phyloP scores from a whole-genome alignment of 192 early-diverging fungal genomes.

The Backusella australiensis region DNA sequence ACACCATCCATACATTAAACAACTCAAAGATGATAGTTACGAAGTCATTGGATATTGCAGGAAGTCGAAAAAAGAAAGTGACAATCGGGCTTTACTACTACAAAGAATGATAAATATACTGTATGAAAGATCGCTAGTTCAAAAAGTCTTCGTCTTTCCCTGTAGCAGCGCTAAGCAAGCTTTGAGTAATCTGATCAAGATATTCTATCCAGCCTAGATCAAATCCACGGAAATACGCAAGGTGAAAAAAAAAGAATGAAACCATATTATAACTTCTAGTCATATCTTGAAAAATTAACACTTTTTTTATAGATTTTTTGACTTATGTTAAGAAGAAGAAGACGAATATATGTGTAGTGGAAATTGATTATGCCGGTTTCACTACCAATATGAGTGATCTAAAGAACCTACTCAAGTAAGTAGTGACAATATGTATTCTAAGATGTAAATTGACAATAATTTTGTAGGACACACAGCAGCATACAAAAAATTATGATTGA shows the following conservation, averaged over 20 bases:
- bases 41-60: not conserved
- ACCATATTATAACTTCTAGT: not conserved
- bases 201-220: not conserved
- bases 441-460: not conserved
- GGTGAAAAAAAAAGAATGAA: not conserved
- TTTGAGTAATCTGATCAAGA: not conserved
- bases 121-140: not conserved
- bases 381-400: not conserved
- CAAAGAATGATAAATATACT: slow-evolving; percentile 7
- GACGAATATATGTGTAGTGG: not conserved
- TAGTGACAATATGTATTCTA: not conserved
- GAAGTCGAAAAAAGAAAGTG: not conserved
- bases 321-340: not conserved
- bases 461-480: not conserved
- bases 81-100: not conserved
- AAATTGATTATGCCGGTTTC: not conserved
- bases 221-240: not conserved
- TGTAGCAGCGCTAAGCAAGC: not conserved
- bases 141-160: not conserved
- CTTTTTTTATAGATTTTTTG: not conserved
- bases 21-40: slow-evolving; percentile 5
- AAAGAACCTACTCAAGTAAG: not conserved
- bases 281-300: not conserved
- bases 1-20: not conserved
- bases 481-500: not conserved